phyloP scores from a whole-genome alignment of 192 early-diverging fungal genomes.

The Allomyces macrogynus region DNA sequence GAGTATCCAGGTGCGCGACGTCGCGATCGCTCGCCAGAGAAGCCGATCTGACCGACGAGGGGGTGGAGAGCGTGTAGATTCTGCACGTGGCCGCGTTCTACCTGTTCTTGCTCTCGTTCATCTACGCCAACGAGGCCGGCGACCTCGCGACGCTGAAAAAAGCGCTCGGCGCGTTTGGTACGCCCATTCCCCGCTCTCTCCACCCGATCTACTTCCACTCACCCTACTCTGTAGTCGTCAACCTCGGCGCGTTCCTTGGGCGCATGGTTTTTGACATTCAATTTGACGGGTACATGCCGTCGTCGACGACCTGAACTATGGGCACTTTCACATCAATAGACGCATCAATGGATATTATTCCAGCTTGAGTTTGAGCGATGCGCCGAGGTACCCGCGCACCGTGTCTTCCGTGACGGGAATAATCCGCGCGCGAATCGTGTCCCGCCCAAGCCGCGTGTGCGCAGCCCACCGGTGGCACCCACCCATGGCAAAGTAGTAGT shows the following conservation, averaged over 20 bases:
- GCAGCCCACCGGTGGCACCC: neutral
- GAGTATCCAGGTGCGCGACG: slow-evolving; percentile 3
- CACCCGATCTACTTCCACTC: neutral
- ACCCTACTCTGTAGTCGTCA: neutral
- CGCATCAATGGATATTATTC: neutral
- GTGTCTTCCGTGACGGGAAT: neutral
- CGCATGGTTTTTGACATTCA: slow-evolving; percentile 5
- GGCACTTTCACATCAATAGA: no score
- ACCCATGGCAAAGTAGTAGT: neutral
- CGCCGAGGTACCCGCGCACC: neutral
- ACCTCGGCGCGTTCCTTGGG: slow-evolving; percentile 4
- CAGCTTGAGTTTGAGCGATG: neutral
- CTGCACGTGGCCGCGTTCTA: slow-evolving; percentile 6
- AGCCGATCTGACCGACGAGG: no score
- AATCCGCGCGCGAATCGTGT: neutral
- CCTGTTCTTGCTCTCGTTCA: slow-evolving; percentile 6
- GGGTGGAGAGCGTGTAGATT: neutral
- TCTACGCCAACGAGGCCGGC: slow-evolving; percentile 9
- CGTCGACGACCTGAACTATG: slow-evolving; percentile 1
- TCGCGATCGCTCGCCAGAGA: no score
- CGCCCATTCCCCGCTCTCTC: no score
- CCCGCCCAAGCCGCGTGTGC: neutral
- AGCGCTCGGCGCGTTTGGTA: slow-evolving; percentile 2
- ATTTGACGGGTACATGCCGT: slow-evolving; percentile 2
- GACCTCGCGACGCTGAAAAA: slow-evolving; percentile 1